Evolutionary conservation across 2,329 filamentous ascomycete species (phyloP), one percentile per base, ranked within the genome.

Genomic region (Diatrype stigma): DNA sequence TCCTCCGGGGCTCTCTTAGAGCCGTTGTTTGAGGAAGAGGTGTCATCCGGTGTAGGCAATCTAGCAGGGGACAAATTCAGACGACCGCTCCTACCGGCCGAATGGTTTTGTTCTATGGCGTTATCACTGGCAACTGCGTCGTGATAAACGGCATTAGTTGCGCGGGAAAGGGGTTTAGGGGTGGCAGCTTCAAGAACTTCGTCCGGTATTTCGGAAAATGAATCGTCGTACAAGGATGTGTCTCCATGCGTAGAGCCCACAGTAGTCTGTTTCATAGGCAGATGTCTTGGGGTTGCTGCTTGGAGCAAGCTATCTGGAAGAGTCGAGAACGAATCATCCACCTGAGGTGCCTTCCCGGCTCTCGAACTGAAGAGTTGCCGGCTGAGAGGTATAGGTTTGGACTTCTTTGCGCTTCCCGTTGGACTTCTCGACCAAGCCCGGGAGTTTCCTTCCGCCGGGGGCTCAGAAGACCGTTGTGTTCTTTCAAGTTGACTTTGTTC

Each of bases 151-250:
- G 47, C 28, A 17, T 19, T 37, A 45, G 46, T 5, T 8, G 53
- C 46, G n/a, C 56, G 62, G 46, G 51, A 56, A 2, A 61, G 54
- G 16, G 60, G 70, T 26, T 62, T 65, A 1, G 74, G 78, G 1
- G 73, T 79, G 4, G 77, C 79, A 26, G 76, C 76, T 14, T 70
- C 71, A 3, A 82, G 71, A 2, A 81, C 67, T 3, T 65, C 70
- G 16, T 78, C 73, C 1, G 80, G 78, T 16, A 82, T 79, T 47
- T 80, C 77, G 0, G 79, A 82, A 56, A 82, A 83, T 0, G 78
- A 80, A 54, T 82, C 79, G 1, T 81, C 76, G 42, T 80, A 78
- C 26, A 63, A 46, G 37, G 64, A 66, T 2, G 66, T 61, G 21
- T 70, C 66, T 2, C 69, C 63, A 2, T 65, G 58, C 2, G 60